Evolutionary conservation across 805 yeast species (phyloP), one percentile per base, ranked within the genome.

Genomic region (Nakazawaea wickerhamii): DNA sequence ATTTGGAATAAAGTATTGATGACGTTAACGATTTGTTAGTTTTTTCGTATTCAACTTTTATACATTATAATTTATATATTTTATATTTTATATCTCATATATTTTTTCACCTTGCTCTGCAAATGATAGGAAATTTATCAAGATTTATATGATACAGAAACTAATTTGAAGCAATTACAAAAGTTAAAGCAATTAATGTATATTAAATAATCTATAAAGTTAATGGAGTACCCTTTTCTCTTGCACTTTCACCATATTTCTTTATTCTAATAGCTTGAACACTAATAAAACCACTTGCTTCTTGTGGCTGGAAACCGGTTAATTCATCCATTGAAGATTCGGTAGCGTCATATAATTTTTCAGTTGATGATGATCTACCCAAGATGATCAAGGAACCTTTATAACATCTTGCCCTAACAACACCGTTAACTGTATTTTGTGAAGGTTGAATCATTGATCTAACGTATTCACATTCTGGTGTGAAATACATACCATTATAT

Each of bases 251-350:
- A 65, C 99, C 99, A 65, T 87, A 93, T 72, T 93, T 93, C 78
- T 93, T 93, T 65, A 91, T 86, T 77, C 99, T 88, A 67, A 93
- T 93, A 49, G 98, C 87, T 75, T 93, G 97, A 55, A 93, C 95
- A 54, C 96, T 87, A 67, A 93, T 93, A 78, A 93, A 93, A 44
- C 99, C 99, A 48, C 95, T 72, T 47, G 99, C 88, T 65, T 91
- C 98, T 64, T 85, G 89, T 50, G 99, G 99, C 58, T 86, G 83
- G 77, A 93, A 93, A 47, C 96, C 99, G 46, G 97, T 89, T 60
- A 93, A 81, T 71, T 93, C 99, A 68, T 93, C 99, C 99, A 93
- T 93, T 10, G 98, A 91, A 13, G 97, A 90, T 68, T 91, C 97
- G 43, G 96, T 88, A 51, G 96, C 96, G 64, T 93, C 97, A 68